Evolutionary conservation across 1,284 basidiomycete species (phyloP), one percentile per base, ranked within the genome.

Genomic region (Cryptococcus sp.): DNA sequence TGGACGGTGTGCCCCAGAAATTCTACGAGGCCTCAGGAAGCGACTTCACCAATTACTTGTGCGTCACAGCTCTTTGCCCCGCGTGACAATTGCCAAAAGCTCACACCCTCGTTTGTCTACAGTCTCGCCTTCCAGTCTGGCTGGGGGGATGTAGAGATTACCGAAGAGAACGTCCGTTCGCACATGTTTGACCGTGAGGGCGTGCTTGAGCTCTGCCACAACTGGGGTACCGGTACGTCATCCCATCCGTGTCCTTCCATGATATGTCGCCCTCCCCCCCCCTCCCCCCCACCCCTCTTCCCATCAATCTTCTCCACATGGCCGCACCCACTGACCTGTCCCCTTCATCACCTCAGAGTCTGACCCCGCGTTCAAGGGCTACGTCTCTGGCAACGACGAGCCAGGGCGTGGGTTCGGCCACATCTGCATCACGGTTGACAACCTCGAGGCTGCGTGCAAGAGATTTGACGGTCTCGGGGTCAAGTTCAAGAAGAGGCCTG

Each of bases 121-220:
- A 59, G 57, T 67, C 67, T 75, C 45, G 73, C 70, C 33, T 73
- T 71, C 66, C 68, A 70, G 18, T 51, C 58, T 52, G 70, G 69
- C 44, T 73, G 71, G 54, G 66, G 63, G 53, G 66, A 64, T 56
- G 51, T 66, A 61, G 53, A 61, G 35, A 61, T 63, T 37, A 68
- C 62, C 42, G 75, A 76, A 44, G 72, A 76, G 55, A 79, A 77
- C 65, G 63, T 66, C 15, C 54, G 24, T 18, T 33, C 68, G 24
- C 59, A 58, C 43, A 68, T 70, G 56, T 71, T 72, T 35, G 60
- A 61, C 46, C 66, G 77, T 38, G 73, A 79, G 59, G 73, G 72
- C 56, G 80, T 93, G 55, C 84, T 94, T 59, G 91, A 94, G 76
- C 82, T 94, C 49, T 91, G 89, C 11, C 87, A 90, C 79, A 93